These are phyloP conservation scores for Lactifluus volemus DNA, from an alignment of 768 basidiomycete genomes.

Conservation along the genomic window DNA sequence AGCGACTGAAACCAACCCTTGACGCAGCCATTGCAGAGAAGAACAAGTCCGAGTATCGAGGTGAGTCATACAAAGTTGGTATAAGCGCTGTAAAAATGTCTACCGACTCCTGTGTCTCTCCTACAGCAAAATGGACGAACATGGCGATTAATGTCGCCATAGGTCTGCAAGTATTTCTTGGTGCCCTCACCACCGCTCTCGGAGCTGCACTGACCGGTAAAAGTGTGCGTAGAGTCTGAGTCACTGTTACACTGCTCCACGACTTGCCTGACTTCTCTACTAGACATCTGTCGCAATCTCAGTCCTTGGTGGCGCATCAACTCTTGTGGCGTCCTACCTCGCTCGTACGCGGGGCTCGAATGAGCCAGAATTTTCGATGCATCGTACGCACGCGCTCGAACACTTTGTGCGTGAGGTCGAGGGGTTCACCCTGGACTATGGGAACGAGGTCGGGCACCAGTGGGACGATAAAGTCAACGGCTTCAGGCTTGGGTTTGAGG, in stretches of 20 bases:
- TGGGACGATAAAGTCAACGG: conserved; percentile 25
- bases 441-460: conserved; percentile 30
- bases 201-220: conserved; percentile 22
- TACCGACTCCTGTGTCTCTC: not conserved
- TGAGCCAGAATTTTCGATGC: conserved; percentile 58
- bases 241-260: not conserved
- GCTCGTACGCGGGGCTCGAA: conserved; percentile 60
- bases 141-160: conserved; percentile 22
- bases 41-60: not conserved
- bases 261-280: not conserved
- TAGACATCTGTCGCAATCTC: conserved; percentile 34
- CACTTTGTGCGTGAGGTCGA: conserved; percentile 55
- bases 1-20: conserved; percentile 4
- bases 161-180: conserved; percentile 24
- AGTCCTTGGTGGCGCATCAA: conserved; percentile 50
- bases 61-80: not conserved
- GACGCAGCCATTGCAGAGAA: not conserved
- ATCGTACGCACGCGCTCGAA: conserved; percentile 51
- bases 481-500: conserved; percentile 38
- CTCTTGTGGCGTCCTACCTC: conserved; percentile 62
- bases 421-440: conserved; percentile 52
- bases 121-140: conserved; percentile 15
- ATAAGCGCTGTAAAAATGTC: not conserved
- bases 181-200: conserved; percentile 25
- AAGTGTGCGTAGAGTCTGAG: not conserved